Percentiles rank a stretch among this genome's conserved stretches.
Evolutionary conservation across 2,329 filamentous ascomycete genomes (phyloP).

Genomic region (Aureobasidium vineae): DNA sequence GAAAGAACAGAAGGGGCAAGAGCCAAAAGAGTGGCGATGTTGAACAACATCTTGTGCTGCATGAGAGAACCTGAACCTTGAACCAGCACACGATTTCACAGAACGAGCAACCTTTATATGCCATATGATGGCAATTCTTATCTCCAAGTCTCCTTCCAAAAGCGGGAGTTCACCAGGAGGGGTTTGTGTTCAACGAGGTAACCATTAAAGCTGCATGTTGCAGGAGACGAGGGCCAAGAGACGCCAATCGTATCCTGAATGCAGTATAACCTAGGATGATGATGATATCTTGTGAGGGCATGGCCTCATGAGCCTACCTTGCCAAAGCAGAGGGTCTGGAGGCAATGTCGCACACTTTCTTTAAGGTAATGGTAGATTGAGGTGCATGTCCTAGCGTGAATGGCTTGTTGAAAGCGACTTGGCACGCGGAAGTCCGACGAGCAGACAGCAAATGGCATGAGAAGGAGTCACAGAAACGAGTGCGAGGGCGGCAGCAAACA

Average conservation of each 20-base stretch:
- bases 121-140: neutral
- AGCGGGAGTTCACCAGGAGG: slow-evolving; percentile 8
- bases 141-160: slow-evolving; percentile 23
- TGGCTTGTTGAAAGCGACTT: slow-evolving; percentile 16
- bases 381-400: slow-evolving; percentile 15
- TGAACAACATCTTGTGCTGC: slow-evolving; percentile 14
- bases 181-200: slow-evolving; percentile 23
- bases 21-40: slow-evolving; percentile 24
- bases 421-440: slow-evolving; percentile 10
- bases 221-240: slow-evolving; percentile 22
- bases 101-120: neutral
- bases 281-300: slow-evolving; percentile 7
- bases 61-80: slow-evolving; percentile 3
- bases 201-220: slow-evolving; percentile 22
- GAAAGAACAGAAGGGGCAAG: slow-evolving; percentile 24
- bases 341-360: slow-evolving; percentile 3
- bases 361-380: slow-evolving; percentile 16
- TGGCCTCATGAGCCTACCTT: slow-evolving; percentile 16
- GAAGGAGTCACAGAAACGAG: neutral
- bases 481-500: slow-evolving; percentile 13
- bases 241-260: slow-evolving; percentile 12
- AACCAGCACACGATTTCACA: neutral
- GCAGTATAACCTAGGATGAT: slow-evolving; percentile 11
- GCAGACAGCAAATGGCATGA: slow-evolving; percentile 12
- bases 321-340: neutral